phyloP scores from a whole-genome alignment of 1,284 basidiomycete species.

The Ceratobasidium sp. region DNA sequence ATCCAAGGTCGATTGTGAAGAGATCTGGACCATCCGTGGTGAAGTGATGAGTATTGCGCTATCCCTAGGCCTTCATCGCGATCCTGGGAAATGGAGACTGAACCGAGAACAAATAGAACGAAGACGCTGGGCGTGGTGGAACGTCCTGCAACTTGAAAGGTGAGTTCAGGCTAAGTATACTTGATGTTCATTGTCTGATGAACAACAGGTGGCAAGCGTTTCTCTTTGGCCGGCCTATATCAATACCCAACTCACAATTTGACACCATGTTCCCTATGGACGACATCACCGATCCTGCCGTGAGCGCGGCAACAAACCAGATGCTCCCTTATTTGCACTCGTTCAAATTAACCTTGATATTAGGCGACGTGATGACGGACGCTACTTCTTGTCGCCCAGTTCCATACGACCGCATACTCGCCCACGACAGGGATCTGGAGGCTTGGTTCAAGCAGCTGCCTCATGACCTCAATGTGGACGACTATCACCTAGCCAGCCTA shows the following conservation, averaged over 20 bases:
- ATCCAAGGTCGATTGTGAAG: slow-evolving; percentile 74
- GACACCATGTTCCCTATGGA: slow-evolving; percentile 71
- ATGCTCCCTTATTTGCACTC: slow-evolving; percentile 72
- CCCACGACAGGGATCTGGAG: slow-evolving; percentile 68
- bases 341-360: slow-evolving; percentile 75
- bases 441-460: slow-evolving; percentile 77
- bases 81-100: slow-evolving; percentile 75
- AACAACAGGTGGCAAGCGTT: slow-evolving; percentile 78
- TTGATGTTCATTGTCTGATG: slow-evolving; percentile 16
- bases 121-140: slow-evolving; percentile 85
- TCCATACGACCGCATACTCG: slow-evolving; percentile 71
- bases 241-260: slow-evolving; percentile 77
- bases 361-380: slow-evolving; percentile 82
- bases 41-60: slow-evolving; percentile 73
- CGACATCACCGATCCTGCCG: slow-evolving; percentile 29
- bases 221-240: slow-evolving; percentile 77
- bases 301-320: slow-evolving; percentile 24
- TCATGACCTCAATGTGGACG: slow-evolving; percentile 72
- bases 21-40: slow-evolving; percentile 74
- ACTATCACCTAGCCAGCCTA: slow-evolving; percentile 69
- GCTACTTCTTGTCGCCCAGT: slow-evolving; percentile 76
- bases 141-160: slow-evolving; percentile 77
- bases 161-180: slow-evolving; percentile 50
- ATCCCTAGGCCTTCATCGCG: slow-evolving; percentile 81
- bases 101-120: slow-evolving; percentile 70